Evolutionary conservation across 2,329 filamentous ascomycete species (phyloP).

Genomic region (Alternaria arborescens): DNA sequence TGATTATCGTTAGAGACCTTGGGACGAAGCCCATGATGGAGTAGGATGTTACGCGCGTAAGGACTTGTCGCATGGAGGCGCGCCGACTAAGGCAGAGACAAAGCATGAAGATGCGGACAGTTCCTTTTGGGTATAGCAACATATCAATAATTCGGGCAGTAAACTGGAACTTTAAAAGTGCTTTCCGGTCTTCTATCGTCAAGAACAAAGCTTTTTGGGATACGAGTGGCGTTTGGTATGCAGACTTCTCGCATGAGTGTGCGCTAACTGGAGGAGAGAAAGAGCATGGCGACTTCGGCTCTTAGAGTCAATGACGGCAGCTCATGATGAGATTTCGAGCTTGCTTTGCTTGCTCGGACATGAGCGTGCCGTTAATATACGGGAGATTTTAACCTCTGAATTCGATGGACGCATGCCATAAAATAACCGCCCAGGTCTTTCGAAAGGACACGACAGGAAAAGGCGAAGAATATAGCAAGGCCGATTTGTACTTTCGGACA

Average conservation of each 20-base stretch:
- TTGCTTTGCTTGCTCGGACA: neutral
- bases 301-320: neutral
- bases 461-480: too few relatives aligned
- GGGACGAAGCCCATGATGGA: neutral
- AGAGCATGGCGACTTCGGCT: neutral
- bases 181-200: neutral
- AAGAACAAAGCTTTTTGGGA: neutral
- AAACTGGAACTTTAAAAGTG: neutral
- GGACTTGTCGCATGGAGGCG: neutral
- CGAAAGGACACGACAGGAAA: too few relatives aligned
- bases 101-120: neutral
- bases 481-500: too few relatives aligned
- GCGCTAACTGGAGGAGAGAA: neutral
- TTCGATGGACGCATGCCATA: neutral
- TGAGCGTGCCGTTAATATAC: too few relatives aligned
- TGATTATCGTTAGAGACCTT: neutral
- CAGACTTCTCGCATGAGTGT: neutral
- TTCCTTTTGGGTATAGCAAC: neutral
- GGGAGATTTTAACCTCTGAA: too few relatives aligned
- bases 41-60: neutral
- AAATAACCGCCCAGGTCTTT: too few relatives aligned
- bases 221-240: neutral
- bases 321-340: neutral
- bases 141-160: neutral
- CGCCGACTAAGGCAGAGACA: neutral